phyloP scores from a whole-genome alignment of 148 eudicot species.

The Talinum fruticosum region DNA sequence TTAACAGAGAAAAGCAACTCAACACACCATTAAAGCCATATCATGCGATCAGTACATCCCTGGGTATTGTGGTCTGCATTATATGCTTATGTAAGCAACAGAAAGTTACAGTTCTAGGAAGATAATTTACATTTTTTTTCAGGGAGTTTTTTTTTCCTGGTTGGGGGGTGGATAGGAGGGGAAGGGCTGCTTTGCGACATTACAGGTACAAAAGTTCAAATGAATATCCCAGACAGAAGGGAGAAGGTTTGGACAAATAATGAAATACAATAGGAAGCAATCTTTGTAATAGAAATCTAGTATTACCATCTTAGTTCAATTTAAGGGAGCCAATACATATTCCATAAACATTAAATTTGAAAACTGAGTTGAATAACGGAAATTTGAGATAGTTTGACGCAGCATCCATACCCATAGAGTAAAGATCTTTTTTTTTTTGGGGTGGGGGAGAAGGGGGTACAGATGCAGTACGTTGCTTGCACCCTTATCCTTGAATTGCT shows the following conservation, averaged over 20 bases:
- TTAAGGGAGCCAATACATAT: neutral
- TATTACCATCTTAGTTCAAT: neutral
- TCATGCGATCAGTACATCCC: neutral
- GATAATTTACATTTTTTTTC: neutral
- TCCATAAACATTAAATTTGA: neutral
- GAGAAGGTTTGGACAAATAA: slow-evolving; percentile 1
- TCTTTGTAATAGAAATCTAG: neutral
- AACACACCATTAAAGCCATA: neutral
- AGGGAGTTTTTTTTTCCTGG: neutral
- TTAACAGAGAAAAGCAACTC: neutral
- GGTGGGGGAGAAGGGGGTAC: too few species aligned
- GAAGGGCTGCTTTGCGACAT: too few species aligned
- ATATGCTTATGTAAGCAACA: neutral
- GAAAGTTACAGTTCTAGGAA: neutral
- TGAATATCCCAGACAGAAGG: neutral
- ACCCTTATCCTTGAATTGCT: too few species aligned
- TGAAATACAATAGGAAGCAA: neutral
- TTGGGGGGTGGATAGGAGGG: neutral
- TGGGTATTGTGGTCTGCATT: neutral
- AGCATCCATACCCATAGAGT: too few species aligned
- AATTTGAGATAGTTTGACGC: neutral
- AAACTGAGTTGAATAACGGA: neutral
- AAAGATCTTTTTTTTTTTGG: too few species aligned
- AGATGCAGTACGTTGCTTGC: too few species aligned
- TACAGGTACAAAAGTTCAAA: neutral